These are phyloP conservation scores for Raphanus raphanistrum DNA, from an alignment of 345 rosid genomes.

Conservation along the genomic window DNA sequence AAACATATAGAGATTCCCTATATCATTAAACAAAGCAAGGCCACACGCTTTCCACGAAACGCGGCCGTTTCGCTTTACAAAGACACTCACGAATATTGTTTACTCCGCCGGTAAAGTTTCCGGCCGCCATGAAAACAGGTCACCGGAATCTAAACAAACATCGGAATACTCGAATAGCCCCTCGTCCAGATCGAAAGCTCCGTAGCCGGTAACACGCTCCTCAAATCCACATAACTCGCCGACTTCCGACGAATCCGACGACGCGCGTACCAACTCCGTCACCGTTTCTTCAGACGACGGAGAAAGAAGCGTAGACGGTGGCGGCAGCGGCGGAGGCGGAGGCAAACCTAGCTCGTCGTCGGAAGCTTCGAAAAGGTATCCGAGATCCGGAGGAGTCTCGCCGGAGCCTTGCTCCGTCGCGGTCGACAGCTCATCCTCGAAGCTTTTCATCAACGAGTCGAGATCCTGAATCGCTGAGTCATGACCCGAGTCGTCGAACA, in stretches of 20 bases:
- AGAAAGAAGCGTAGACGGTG: neutral
- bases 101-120: conserved; percentile 58
- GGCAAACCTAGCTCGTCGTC: conserved; percentile 86
- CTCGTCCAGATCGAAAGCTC: conserved; percentile 50
- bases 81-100: neutral
- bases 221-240: conserved; percentile 46
- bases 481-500: conserved; percentile 58
- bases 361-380: conserved; percentile 73
- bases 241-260: conserved; percentile 26
- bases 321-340: conserved; percentile 30
- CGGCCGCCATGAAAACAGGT: conserved; percentile 48
- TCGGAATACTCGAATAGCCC: conserved; percentile 56
- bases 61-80: conserved; percentile 13
- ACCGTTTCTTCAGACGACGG: conserved; percentile 28
- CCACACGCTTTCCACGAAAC: conserved; percentile 13
- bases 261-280: conserved; percentile 32
- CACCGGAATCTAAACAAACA: conserved; percentile 42
- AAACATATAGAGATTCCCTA: neutral
- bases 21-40: neutral
- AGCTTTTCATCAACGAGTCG: conserved; percentile 72
- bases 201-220: conserved; percentile 45
- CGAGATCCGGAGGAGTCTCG: conserved; percentile 55
- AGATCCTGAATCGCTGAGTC: conserved; percentile 57
- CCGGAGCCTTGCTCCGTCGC: conserved; percentile 26
- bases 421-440: conserved; percentile 36